Base-by-base conservation (phyloP, 352 stramenopile species). In the Globisporangium barbulae region DNA sequence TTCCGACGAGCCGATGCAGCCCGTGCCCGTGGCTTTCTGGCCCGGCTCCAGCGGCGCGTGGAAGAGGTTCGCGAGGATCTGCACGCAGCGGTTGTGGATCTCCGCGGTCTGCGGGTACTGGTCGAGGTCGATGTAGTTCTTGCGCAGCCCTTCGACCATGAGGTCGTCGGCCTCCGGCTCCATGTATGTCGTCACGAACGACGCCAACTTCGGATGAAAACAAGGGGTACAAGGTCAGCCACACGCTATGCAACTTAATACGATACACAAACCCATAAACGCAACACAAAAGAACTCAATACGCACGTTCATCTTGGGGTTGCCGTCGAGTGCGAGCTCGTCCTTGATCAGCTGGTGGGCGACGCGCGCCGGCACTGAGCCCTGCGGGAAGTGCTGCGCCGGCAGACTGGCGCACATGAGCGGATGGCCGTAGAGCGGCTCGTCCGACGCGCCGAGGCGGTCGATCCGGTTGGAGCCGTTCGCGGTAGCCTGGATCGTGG, bases 41-140 rank as follows among this genome's bases (percentile, higher is more conserved):
- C 83, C 71, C 7, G 69, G 42, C 30, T 74, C 62, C 39, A 89
- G 67, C 49, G 90, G 88, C 53, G 89, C 86, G 67, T 97, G 73
- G 76, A 93, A 98, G 35, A 98, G 62, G 64, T 97, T 93, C 9
- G 88, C 89, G 67, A 98, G 84, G 73, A 97, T 97, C 64, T 91
- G 89, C 55, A 98, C 92, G 70, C 89, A 97, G 53, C 85, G 88
- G 76, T 98, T 95, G 79, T 97, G 90, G 70, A 98, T 95, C 71
- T 97, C 86, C 8, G 89, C 89, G n/a, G 84, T 96, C 69, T 96
- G 86, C 58, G 91, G 91, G 68, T 98, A 98, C 68, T 97, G 89
- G 69, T 96, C 90, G 65, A 94, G 74, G 68, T 98, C 92, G 61
- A 97, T 97, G 69, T 96, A 94, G 80, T 98, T 98, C 73, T 97